A percentile compares a stretch with the other conserved stretches of the same genome.
Evolutionary conservation across 2,329 filamentous ascomycete genomes (phyloP).

Genomic region (Ophiobolus disseminans): DNA sequence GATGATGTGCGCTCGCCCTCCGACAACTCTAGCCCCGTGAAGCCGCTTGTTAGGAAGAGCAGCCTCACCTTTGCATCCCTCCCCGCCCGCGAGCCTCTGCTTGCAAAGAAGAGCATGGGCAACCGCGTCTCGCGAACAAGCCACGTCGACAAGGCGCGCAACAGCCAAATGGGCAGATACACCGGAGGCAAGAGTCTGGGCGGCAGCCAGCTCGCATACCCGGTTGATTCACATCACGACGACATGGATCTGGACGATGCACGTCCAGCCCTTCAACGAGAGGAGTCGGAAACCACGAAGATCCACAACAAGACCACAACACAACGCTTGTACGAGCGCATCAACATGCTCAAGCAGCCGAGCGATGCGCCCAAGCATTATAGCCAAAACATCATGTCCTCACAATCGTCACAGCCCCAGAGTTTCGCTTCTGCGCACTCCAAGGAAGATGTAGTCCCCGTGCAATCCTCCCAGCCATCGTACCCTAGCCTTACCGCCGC

Average conservation of each 20-base stretch:
- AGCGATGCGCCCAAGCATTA: slow-evolving; percentile 47
- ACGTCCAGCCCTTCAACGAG: slow-evolving; percentile 41
- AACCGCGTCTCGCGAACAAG: slow-evolving; percentile 76
- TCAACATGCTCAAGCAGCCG: slow-evolving; percentile 72
- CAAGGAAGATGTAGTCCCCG: slow-evolving; percentile 38
- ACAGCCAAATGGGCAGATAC: slow-evolving; percentile 75
- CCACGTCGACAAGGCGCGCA: slow-evolving; percentile 73
- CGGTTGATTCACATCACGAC: slow-evolving; percentile 54
- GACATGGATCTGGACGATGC: slow-evolving; percentile 61
- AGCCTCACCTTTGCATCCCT: slow-evolving; percentile 94
- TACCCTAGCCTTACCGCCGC: slow-evolving; percentile 52
- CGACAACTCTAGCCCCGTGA: slow-evolving; percentile 75
- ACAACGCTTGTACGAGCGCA: slow-evolving; percentile 89
- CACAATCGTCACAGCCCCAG: slow-evolving; percentile 35
- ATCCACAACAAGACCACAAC: slow-evolving; percentile 89
- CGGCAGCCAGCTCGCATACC: slow-evolving; percentile 44
- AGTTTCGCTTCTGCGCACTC: slow-evolving; percentile 48
- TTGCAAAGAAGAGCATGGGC: slow-evolving; percentile 81
- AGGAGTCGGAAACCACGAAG: slow-evolving; percentile 62
- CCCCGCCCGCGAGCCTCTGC: slow-evolving; percentile 86
- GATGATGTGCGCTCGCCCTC: slow-evolving; percentile 68
- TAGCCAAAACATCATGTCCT: slow-evolving; percentile 48
- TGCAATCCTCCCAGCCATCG: slow-evolving; percentile 39
- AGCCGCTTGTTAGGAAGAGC: slow-evolving; percentile 85
- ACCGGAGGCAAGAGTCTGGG: slow-evolving; percentile 75